phyloP scores from a whole-genome alignment of 192 early-diverging fungal genomes.

The Coemansia sp. region DNA sequence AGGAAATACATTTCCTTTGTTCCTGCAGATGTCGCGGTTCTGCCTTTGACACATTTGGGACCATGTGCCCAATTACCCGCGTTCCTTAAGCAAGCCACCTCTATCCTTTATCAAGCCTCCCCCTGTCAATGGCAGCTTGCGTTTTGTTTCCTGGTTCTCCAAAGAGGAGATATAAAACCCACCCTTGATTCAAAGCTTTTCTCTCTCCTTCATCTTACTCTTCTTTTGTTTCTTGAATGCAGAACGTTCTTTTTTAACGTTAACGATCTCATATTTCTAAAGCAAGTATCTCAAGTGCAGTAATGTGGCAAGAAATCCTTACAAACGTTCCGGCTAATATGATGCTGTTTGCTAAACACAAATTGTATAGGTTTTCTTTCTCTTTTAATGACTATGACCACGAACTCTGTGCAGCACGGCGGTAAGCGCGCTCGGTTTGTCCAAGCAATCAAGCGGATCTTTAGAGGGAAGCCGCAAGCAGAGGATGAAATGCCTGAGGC shows the following conservation, averaged over 20 bases:
- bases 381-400: background rate
- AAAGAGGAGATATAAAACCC: too few species aligned
- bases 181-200: background rate
- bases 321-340: too few species aligned
- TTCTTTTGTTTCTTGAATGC: background rate
- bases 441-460: background rate
- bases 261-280: conserved; percentile 3
- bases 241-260: conserved; percentile 3
- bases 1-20: background rate
- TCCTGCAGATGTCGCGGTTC: background rate
- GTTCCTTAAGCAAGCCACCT: conserved; percentile 1
- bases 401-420: background rate
- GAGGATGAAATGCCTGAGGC: too few species aligned
- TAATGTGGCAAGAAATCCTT: too few species aligned
- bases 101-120: conserved; percentile 5
- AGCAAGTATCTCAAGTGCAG: too few species aligned
- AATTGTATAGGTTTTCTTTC: too few species aligned
- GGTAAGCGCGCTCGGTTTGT: background rate
- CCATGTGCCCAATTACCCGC: conserved; percentile 1
- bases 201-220: background rate
- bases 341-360: too few species aligned
- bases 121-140: too few species aligned
- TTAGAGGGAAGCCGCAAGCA: background rate
- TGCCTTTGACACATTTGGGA: background rate
- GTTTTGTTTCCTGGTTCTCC: too few species aligned